Evolutionary conservation across 78 protist species (phyloP), one percentile per base, ranked within the genome.

Genomic region (Polysphondylium violaceum): DNA sequence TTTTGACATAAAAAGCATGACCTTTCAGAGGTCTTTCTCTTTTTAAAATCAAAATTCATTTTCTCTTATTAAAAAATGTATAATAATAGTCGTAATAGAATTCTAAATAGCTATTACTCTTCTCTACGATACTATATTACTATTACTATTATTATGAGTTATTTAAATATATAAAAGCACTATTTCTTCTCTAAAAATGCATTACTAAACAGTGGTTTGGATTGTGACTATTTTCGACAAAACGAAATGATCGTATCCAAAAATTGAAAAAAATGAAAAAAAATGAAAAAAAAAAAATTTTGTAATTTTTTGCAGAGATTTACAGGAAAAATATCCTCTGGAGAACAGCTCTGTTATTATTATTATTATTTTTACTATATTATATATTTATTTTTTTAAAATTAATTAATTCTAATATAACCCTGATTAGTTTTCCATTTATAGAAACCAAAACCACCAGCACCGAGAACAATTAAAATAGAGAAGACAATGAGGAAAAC

Each of bases 21-120:
- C 2, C 36, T 67, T n/a, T 83, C 90, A 1, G 90, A 58, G 21
- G 86, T 76, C 50, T 83, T 83, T 58, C 90, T 83, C 40, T 83
- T 83, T 69, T 56, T 36, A 0, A 51, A 33, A 59, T 43, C 60
- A 23, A 25, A 44, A 25, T 43, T 43, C 76, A 68, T 65, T 67
- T 19, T 12, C 0, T 55, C 17, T 55, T 17, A 7, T 55, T 19
- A 19, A 23, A 55, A 23, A 19, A 55, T 55, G 7, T 0, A 11
- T 47, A 47, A 47, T 47, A 47, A 55, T 55, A 55, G 23, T n/a
- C n/a, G n/a, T n/a, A n/a, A n/a, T n/a, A n/a, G n/a, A n/a, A n/a
- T n/a, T n/a, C n/a, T n/a, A n/a, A n/a, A n/a, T n/a, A n/a, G n/a
- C n/a, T n/a, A n/a, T n/a, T n/a, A n/a, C n/a, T n/a, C n/a, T n/a